Base-by-base conservation (phyloP, 768 basidiomycete genomes). In the Rickenella mellea region DNA sequence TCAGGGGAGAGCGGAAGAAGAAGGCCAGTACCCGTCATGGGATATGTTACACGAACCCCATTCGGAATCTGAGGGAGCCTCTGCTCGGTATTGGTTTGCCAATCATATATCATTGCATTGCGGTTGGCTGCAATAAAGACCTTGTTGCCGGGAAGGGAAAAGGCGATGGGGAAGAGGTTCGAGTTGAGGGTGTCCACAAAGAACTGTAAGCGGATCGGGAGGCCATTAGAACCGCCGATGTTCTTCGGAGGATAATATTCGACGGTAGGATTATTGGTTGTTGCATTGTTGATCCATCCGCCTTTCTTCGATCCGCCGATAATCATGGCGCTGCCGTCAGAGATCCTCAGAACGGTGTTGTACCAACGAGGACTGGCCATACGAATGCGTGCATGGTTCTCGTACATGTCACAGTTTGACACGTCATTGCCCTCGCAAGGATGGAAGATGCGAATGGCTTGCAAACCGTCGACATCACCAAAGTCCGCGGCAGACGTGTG, bases 361-460 rank as follows among this genome's bases (percentile, higher is more conserved):
- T 90, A 90, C 86, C 86, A 90, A 30, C 86, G 76, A 12, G 83
- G 76, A 51, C 75, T 80, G 3, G 84, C 82, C 73, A 87, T 75
- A 36, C 82, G 75, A 27, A 89, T 62, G 5, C 67, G 66, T 14
- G 57, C 60, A 38, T 78, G 83, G 53, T 80, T 62, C 51, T 89
- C 86, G 50, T 73, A 74, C 20, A 89, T 70, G 22, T 66, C 59
- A 52, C 89, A 92, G 24, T 42, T 57, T 10, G 64, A 60, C 9
- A 61, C 70, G 39, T 69, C 54, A 1, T 65, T 55, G 12, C 67
- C 66, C 29, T 73, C 59, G 50, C 83, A 87, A 9, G 84, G 83
- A 37, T 76, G 65, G 42, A 90, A 76, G 11, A 86, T 61, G 4
- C 87, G 80, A 39, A 90, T 61, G 5, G 78, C 74, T 56, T 86